Base-by-base conservation (phyloP, 176 grass and related monocot genomes). In the Ananas comosus region DNA sequence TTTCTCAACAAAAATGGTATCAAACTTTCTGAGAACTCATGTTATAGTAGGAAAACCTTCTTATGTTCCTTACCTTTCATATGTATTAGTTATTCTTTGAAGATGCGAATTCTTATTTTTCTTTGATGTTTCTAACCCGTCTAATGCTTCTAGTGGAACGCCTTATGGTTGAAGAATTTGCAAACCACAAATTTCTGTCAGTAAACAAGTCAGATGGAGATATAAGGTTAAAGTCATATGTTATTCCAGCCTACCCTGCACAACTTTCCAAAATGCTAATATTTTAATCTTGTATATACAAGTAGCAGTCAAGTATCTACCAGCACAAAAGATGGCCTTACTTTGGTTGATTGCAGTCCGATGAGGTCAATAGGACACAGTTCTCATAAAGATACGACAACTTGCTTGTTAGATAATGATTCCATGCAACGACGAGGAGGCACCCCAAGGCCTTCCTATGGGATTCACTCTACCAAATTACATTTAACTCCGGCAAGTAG, bases 111-210 rank as follows among this genome's bases (percentile, higher is more conserved):
- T 61, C 13, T 19, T 61, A 18, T 19, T 18, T 19, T 19, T 22
- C 56, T 61, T 18, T 61, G 0, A 10, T 61, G 56, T 18, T 61
- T 18, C 56, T 78, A 75, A 78, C 66, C 2, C 17, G 48, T 83
- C 49, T 69, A 72, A 81, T 90, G 67, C 68, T 76, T 88, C 74
- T 82, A 99, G 94, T 99, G 73, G 89, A 99, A 81, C 89, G 89
- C 3, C 84, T 99, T 24, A 99, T 87, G 48, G 82, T 99, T 76
- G 94, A 99, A 72, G 92, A 96, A 50, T 96, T 96, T 64, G 80
- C 93, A 65, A 87, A 86, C n/a, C 94, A 99, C 67, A 84, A 83
- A 84, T 99, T 99, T 83, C 85, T 99, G 66, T 76, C 63, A 69
- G 87, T 88, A 74, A 84, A 80, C 71, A 66, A 70, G 64, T 75